Evolutionary conservation across 805 yeast genomes (phyloP).

Genomic region (Teunomyces stri): DNA sequence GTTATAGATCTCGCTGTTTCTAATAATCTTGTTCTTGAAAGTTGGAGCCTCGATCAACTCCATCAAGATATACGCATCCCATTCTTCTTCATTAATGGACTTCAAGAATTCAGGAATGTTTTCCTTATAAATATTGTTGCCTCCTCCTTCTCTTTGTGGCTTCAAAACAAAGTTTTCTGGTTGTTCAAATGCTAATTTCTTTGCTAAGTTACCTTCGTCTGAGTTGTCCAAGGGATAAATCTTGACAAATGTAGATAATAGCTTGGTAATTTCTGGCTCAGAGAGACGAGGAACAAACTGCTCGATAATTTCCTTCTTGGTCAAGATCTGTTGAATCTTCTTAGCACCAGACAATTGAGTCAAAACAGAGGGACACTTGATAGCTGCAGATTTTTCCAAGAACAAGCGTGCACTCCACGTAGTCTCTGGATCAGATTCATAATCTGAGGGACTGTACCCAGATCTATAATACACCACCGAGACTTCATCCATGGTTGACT

Average conservation of each 20-base stretch:
- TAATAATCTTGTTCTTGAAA: slow-evolving; percentile 63
- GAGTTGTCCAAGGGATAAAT: slow-evolving; percentile 84
- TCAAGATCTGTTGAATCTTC: slow-evolving; percentile 86
- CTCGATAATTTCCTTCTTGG: slow-evolving; percentile 49
- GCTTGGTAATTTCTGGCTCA: slow-evolving; percentile 24
- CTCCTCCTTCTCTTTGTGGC: slow-evolving; percentile 99
- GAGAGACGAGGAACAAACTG: slow-evolving; percentile 43
- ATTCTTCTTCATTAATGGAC: slow-evolving; percentile 59
- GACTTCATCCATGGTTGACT: slow-evolving; percentile 62
- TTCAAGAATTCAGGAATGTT: slow-evolving; percentile 76
- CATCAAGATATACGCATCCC: slow-evolving; percentile 94
- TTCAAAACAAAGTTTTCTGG: slow-evolving; percentile 82
- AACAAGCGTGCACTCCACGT: slow-evolving; percentile 78
- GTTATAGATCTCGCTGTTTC: slow-evolving; percentile 58
- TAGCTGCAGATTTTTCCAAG: slow-evolving; percentile 74
- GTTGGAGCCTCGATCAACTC: slow-evolving; percentile 82
- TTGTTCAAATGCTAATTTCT: slow-evolving; percentile 58
- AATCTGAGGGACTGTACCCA: slow-evolving; percentile 86
- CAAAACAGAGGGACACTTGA: slow-evolving; percentile 86
- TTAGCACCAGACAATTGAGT: slow-evolving; percentile 93
- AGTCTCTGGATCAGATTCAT: slow-evolving; percentile 46
- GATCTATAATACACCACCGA: slow-evolving; percentile 88
- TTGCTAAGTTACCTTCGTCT: slow-evolving; percentile 59
- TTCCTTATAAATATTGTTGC: slow-evolving; percentile 85
- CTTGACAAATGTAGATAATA: slow-evolving; percentile 70